A percentile compares a stretch with the other conserved stretches of the same genome.
Conservation (phyloP, 129 eudicot genomes). For the Mikania micrantha region DNA sequence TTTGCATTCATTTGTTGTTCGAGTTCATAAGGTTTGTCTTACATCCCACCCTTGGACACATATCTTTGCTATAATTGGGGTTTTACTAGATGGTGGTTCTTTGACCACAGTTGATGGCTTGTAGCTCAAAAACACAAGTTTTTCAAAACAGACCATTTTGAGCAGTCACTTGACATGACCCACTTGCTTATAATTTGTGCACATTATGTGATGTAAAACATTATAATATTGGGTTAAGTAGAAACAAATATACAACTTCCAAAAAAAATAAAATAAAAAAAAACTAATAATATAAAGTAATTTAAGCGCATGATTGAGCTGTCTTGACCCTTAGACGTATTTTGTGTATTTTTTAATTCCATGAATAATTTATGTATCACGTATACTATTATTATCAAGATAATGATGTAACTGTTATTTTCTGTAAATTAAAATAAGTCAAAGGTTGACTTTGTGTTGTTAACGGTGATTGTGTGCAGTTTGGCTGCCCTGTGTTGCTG, state of each 20-base stretch:
- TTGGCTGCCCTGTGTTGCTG: conserved; percentile 40
- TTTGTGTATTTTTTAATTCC: not conserved
- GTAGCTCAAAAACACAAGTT: not conserved
- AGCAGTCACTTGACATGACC: too few species aligned
- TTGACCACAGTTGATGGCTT: not conserved
- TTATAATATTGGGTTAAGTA: not conserved
- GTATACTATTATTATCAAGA: not conserved
- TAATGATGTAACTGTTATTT: not conserved
- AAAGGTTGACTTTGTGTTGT: conserved; percentile 9
- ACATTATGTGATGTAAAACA: not conserved
- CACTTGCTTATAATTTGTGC: too few species aligned
- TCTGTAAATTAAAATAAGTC: not conserved
- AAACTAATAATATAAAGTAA: too few species aligned
- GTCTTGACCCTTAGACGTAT: not conserved
- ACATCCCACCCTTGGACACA: too few species aligned
- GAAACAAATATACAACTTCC: not conserved
- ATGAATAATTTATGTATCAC: not conserved
- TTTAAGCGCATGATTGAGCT: not conserved
- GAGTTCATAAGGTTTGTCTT: too few species aligned
- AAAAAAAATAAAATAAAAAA: not conserved
- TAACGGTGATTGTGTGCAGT: conserved; percentile 20
- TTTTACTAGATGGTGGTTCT: too few species aligned
- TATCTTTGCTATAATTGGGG: too few species aligned
- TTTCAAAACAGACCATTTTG: too few species aligned
- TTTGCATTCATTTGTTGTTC: too few species aligned